phyloP scores from a whole-genome alignment of 306 rosid genomes.

The Glycine tomentella region DNA sequence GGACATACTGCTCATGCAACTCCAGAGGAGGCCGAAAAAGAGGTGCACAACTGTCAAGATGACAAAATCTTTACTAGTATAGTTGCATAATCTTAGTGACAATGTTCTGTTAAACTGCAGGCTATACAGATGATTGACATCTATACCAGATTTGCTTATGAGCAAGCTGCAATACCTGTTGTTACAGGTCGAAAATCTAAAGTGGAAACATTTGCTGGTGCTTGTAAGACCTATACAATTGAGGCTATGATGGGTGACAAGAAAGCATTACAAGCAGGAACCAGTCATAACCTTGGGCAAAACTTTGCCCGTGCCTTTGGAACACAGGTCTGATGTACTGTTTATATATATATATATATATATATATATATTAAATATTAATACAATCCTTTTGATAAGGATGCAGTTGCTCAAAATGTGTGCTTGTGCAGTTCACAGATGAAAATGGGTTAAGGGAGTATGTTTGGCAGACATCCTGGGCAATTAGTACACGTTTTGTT shows the following conservation, averaged over 20 bases:
- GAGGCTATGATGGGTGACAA: constrained; percentile 99
- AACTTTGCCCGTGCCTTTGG: constrained; percentile 93
- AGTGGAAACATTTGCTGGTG: constrained; percentile 98
- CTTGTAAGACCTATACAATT: constrained; percentile 85
- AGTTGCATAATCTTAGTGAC: constrained; percentile 32
- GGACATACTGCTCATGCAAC: constrained; percentile 98
- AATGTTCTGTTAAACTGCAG: constrained; percentile 65
- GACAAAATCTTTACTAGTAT: constrained; percentile 6
- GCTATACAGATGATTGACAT: constrained; percentile 94
- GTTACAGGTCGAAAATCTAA: constrained; percentile 93
- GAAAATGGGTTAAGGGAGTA: constrained; percentile 83
- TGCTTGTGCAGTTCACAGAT: constrained; percentile 82
- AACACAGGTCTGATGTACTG: constrained; percentile 67
- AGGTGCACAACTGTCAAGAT: constrained; percentile 59
- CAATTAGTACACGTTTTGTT: constrained; percentile 95
- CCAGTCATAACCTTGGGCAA: constrained; percentile 99
- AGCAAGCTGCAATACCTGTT: constrained; percentile 97
- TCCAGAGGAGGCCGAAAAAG: constrained; percentile 91
- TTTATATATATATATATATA: not conserved
- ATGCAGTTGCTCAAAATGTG: constrained; percentile 44
- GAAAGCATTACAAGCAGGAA: constrained; percentile 97
- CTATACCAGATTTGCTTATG: constrained; percentile 87
- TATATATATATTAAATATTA: constrained; percentile 1
- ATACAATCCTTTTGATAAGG: constrained; percentile 36
- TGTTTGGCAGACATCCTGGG: constrained; percentile 99